Evolutionary conservation across 495 filamentous ascomycete species (phyloP).

Genomic region (Choiromyces venosus): DNA sequence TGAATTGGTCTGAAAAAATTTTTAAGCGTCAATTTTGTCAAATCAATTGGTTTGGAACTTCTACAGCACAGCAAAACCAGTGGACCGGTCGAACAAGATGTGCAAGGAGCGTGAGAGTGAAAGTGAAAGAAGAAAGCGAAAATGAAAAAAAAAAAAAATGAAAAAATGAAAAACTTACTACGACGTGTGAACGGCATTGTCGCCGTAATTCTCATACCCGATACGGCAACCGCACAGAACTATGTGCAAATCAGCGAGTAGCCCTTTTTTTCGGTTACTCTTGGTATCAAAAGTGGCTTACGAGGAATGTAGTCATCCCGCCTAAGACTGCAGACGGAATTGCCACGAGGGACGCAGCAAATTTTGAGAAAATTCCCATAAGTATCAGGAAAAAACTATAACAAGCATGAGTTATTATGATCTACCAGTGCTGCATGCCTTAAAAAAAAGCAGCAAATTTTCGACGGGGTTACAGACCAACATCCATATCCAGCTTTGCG

Average conservation of each 20-base stretch:
- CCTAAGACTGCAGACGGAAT: constrained; percentile 78
- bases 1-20: constrained; percentile 59
- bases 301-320: constrained; percentile 87
- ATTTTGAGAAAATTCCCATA: constrained; percentile 80
- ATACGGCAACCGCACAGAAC: constrained; percentile 77
- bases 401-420: constrained; percentile 38
- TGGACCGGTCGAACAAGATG: not conserved
- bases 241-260: constrained; percentile 2
- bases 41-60: not conserved
- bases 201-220: constrained; percentile 77
- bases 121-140: not conserved
- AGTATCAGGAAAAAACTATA: constrained; percentile 75
- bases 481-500: constrained; percentile 72
- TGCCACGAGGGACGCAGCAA: constrained; percentile 78
- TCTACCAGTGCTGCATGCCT: not conserved
- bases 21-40: constrained; percentile 6
- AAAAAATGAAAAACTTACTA: constrained; percentile 43
- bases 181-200: constrained; percentile 74
- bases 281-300: constrained; percentile 5
- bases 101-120: not conserved
- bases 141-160: not conserved
- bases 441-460: constrained; percentile 1
- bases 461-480: constrained; percentile 43
- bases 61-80: not conserved
- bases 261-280: not conserved